These are phyloP conservation scores for Podaxis mareebaensis DNA, from an alignment of 768 basidiomycete genomes.

Conservation along the genomic window DNA sequence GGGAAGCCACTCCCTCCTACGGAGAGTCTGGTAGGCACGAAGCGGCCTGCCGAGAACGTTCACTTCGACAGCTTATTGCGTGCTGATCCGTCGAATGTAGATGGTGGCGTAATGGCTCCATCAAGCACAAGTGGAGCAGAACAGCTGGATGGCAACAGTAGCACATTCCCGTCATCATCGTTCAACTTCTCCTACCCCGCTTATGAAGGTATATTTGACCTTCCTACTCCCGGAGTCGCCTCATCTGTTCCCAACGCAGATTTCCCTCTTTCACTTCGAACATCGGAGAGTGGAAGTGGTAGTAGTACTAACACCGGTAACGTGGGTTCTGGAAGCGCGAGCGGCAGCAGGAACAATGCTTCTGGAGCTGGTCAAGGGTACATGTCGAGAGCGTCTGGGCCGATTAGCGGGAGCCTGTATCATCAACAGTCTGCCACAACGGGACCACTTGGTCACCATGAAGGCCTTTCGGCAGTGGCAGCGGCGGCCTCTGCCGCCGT, in stretches of 20 bases:
- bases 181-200: conserved; percentile 77
- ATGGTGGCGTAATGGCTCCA: conserved; percentile 30
- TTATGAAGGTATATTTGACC: conserved; percentile 64
- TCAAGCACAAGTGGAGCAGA: conserved; percentile 35
- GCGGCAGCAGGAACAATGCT: background rate
- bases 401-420: background rate
- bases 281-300: conserved; percentile 14
- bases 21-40: conserved; percentile 66
- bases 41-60: conserved; percentile 80
- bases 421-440: background rate
- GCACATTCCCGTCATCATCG: conserved; percentile 60
- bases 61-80: conserved; percentile 80
- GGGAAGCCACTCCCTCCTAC: conserved; percentile 64
- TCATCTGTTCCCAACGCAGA: conserved; percentile 17
- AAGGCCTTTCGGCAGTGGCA: conserved; percentile 65
- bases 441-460: conserved; percentile 25
- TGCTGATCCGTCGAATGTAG: conserved; percentile 67
- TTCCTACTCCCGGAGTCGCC: conserved; percentile 34
- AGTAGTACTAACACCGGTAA: conserved; percentile 8
- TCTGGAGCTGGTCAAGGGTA: conserved; percentile 6
- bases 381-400: background rate
- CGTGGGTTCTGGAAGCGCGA: conserved; percentile 3
- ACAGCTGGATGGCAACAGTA: conserved; percentile 38
- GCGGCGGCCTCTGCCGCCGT: conserved; percentile 68
- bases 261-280: conserved; percentile 18